These are phyloP conservation scores for Dryas octopetala DNA, from an alignment of 306 rosid species.

Conservation along the genomic window DNA sequence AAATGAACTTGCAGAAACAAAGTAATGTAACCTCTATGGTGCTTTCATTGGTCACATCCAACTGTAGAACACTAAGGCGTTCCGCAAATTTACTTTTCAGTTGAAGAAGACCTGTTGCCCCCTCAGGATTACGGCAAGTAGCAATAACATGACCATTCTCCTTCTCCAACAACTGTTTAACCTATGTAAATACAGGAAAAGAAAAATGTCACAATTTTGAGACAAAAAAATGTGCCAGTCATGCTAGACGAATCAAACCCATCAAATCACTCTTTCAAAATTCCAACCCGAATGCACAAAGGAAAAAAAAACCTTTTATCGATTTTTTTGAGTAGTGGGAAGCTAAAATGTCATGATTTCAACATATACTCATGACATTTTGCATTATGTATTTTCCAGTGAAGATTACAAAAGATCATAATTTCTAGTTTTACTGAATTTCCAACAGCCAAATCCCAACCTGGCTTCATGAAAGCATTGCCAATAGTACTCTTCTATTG, in stretches of 20 bases:
- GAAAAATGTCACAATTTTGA: neutral
- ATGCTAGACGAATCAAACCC: neutral
- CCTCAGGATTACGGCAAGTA: slow-evolving; percentile 77
- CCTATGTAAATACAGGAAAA: slow-evolving; percentile 43
- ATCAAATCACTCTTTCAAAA: no score
- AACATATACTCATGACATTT: neutral
- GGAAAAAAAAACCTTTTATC: no score
- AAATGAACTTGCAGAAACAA: slow-evolving; percentile 1
- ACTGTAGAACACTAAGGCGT: slow-evolving; percentile 55
- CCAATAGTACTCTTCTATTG: neutral
- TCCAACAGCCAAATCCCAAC: neutral
- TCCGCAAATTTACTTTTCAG: slow-evolving; percentile 60
- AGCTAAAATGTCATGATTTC: no score
- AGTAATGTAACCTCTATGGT: slow-evolving; percentile 67
- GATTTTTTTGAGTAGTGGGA: no score
- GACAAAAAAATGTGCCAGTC: neutral
- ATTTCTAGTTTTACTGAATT: neutral
- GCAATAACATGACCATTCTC: slow-evolving; percentile 80
- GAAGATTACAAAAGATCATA: neutral
- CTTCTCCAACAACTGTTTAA: slow-evolving; percentile 72
- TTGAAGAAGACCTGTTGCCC: slow-evolving; percentile 58
- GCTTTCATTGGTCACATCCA: slow-evolving; percentile 80
- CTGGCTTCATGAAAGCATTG: neutral
- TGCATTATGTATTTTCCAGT: neutral
- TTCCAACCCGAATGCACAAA: no score